These are phyloP conservation scores for Coemansia sp. DNA, from an alignment of 192 early-diverging fungal species.

Conservation along the genomic window DNA sequence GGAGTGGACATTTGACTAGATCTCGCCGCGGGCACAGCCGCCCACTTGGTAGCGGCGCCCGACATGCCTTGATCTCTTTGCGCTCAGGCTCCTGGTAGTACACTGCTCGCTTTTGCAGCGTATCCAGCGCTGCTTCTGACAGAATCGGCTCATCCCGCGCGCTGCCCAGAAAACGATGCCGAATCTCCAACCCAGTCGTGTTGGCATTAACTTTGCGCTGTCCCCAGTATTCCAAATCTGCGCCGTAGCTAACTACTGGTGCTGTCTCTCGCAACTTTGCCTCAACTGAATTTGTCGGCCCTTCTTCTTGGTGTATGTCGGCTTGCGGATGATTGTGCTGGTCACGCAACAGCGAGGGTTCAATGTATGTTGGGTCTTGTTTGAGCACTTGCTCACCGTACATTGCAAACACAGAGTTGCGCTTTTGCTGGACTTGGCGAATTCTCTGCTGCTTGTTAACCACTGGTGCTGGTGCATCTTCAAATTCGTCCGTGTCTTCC, in stretches of 20 bases:
- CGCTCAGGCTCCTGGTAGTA: slow-evolving; percentile 17
- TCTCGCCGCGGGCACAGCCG: slow-evolving; percentile 63
- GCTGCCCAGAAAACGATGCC: slow-evolving; percentile 63
- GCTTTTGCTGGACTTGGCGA: slow-evolving; percentile 5
- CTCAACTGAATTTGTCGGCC: slow-evolving; percentile 25
- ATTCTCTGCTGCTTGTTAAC: no score
- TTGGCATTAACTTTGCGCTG: slow-evolving; percentile 59
- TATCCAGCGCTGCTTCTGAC: slow-evolving; percentile 52
- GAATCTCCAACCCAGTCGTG: slow-evolving; percentile 53
- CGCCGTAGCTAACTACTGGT: slow-evolving; percentile 63
- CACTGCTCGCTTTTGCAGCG: slow-evolving; percentile 57
- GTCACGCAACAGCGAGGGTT: slow-evolving; percentile 11
- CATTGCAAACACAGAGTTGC: slow-evolving; percentile 34
- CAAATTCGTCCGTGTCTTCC: slow-evolving; percentile 31
- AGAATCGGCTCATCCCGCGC: slow-evolving; percentile 61
- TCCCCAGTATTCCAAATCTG: slow-evolving; percentile 68
- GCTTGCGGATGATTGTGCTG: not conserved
- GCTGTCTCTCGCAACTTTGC: slow-evolving; percentile 57
- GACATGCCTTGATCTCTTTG: slow-evolving; percentile 58
- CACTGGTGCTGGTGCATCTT: slow-evolving; percentile 17
- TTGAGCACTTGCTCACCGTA: slow-evolving; percentile 17
- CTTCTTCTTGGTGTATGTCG: not conserved
- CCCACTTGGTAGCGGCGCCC: slow-evolving; percentile 60
- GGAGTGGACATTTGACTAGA: slow-evolving; percentile 65
- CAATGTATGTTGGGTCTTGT: slow-evolving; percentile 26